Evolutionary conservation across 352 stramenopile species (phyloP).

Genomic region (Saprolegnia diclina): DNA sequence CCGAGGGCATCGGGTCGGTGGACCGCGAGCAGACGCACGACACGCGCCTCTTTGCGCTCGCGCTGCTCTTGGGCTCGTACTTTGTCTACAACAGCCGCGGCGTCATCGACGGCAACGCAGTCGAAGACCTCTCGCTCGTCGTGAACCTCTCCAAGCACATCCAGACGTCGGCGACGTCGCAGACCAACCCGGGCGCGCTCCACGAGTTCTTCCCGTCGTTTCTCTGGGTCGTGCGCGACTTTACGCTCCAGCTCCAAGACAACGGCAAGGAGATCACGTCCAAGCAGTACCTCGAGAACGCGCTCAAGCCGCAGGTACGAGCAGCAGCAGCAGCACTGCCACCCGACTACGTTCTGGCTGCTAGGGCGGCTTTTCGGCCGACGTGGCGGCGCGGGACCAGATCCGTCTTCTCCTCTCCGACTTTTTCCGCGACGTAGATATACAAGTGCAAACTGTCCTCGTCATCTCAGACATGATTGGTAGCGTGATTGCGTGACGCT

Average conservation of each 20-base stretch:
- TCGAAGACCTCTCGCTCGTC: slow-evolving; percentile 87
- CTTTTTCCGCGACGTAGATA: slow-evolving; percentile 59
- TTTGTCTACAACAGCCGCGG: slow-evolving; percentile 90
- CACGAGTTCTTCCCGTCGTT: slow-evolving; percentile 85
- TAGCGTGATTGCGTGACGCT: slow-evolving; percentile 86
- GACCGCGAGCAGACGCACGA: slow-evolving; percentile 85
- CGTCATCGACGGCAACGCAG: slow-evolving; percentile 85
- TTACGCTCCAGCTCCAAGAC: slow-evolving; percentile 80
- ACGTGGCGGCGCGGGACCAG: slow-evolving; percentile 71
- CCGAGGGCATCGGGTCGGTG: slow-evolving; percentile 77
- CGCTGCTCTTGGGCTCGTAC: slow-evolving; percentile 73
- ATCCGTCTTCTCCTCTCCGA: slow-evolving; percentile 68
- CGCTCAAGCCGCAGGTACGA: slow-evolving; percentile 54
- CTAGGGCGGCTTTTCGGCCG: slow-evolving; percentile 64
- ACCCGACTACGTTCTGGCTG: no score
- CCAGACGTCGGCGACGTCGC: slow-evolving; percentile 49
- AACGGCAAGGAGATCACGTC: slow-evolving; percentile 83
- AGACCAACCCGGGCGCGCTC: slow-evolving; percentile 34
- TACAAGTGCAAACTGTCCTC: neutral
- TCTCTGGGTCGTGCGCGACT: slow-evolving; percentile 88
- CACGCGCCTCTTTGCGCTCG: slow-evolving; percentile 86
- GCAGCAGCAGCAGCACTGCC: neutral
- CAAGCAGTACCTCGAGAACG: slow-evolving; percentile 86
- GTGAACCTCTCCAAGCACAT: slow-evolving; percentile 89
- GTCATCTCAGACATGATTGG: neutral